A percentile compares a stretch with the other conserved stretches of the same genome.
Evolutionary conservation across 2,329 filamentous ascomycete genomes (phyloP).

Genomic region (Ceratocystis cubensis): DNA sequence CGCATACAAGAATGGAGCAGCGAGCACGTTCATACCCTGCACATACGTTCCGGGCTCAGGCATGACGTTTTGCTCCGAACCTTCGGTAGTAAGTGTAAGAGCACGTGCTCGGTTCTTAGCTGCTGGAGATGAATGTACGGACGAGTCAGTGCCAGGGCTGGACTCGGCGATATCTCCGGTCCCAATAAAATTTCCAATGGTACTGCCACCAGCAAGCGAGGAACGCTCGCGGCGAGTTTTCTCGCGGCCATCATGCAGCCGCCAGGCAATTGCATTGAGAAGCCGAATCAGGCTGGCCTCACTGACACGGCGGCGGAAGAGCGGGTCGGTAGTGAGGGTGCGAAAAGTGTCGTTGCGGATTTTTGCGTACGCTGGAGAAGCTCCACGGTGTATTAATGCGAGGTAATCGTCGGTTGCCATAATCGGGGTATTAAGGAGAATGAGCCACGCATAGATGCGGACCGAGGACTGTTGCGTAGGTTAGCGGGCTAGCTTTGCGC

Average conservation of each 20-base stretch:
- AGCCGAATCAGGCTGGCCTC: slow-evolving; percentile 90
- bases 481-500: slow-evolving; percentile 1
- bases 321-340: slow-evolving; percentile 88
- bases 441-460: slow-evolving; percentile 92
- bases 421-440: slow-evolving; percentile 77
- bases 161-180: slow-evolving; percentile 23
- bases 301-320: slow-evolving; percentile 88
- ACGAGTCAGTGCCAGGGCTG: slow-evolving; percentile 14
- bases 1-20: slow-evolving; percentile 88
- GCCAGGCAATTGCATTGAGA: slow-evolving; percentile 91
- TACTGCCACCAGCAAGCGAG: slow-evolving; percentile 18
- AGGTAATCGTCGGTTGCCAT: slow-evolving; percentile 82
- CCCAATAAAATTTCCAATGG: slow-evolving; percentile 26
- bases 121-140: slow-evolving; percentile 23
- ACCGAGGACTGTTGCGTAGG: slow-evolving; percentile 56
- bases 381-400: slow-evolving; percentile 77
- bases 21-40: slow-evolving; percentile 97
- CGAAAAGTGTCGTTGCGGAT: slow-evolving; percentile 98
- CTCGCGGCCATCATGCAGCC: slow-evolving; percentile 65
- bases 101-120: slow-evolving; percentile 43
- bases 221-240: slow-evolving; percentile 31
- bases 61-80: slow-evolving; percentile 42
- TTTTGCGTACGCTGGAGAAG: slow-evolving; percentile 89
- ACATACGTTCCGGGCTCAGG: slow-evolving; percentile 76
- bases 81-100: slow-evolving; percentile 49